Percentiles rank a stretch among this genome's conserved stretches.
Conservation (phyloP, 1,284 basidiomycete species). For the Thelephora terrestris region DNA sequence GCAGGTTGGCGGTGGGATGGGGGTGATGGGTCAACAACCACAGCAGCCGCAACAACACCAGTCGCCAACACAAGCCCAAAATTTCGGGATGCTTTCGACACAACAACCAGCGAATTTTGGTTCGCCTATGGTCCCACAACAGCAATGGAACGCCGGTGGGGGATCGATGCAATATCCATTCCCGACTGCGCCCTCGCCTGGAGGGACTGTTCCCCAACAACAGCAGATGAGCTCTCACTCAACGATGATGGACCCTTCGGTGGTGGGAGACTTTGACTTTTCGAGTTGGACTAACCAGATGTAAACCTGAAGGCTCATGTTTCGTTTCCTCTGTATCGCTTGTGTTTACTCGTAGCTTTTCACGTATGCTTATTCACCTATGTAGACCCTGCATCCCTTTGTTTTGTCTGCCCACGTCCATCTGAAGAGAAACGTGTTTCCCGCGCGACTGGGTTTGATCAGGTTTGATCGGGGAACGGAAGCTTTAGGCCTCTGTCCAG, state of each 20-base stretch:
- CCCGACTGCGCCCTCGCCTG: conserved; percentile 15
- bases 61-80: conserved; percentile 13
- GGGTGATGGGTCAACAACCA: conserved; percentile 2
- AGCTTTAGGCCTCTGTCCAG: no score
- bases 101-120: conserved; percentile 17
- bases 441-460: no score
- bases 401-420: no score
- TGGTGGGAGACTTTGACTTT: conserved; percentile 18
- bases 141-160: conserved; percentile 14
- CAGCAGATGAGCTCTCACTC: conserved; percentile 12
- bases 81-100: conserved; percentile 12
- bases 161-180: conserved; percentile 18
- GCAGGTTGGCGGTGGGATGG: conserved; percentile 6
- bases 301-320: neutral
- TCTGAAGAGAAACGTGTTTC: no score
- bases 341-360: no score
- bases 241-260: conserved; percentile 12
- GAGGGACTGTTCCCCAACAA: conserved; percentile 2
- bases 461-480: no score
- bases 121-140: conserved; percentile 19
- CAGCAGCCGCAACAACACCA: neutral
- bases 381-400: no score
- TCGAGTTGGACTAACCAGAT: conserved; percentile 17
- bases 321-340: neutral
- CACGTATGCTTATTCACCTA: no score